These are phyloP conservation scores for Penicillium flavigenum DNA, from an alignment of 495 filamentous ascomycete species.

Conservation along the genomic window DNA sequence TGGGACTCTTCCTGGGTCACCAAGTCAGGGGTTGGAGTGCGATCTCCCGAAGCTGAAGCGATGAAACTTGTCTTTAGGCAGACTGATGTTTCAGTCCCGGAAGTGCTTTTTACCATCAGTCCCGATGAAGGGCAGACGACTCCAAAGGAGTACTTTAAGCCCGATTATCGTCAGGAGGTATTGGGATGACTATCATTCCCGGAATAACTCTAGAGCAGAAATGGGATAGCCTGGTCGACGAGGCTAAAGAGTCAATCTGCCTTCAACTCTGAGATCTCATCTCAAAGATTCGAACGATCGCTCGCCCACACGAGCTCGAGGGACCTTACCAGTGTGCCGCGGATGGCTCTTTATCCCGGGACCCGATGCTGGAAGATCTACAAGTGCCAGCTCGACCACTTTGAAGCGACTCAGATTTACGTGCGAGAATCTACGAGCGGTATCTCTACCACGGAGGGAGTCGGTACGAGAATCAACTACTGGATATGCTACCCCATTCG, in stretches of 20 bases:
- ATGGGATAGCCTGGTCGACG: slow-evolving; percentile 33
- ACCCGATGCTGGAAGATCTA: slow-evolving; percentile 35
- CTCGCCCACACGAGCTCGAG: slow-evolving; percentile 23
- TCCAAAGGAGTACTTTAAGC: slow-evolving; percentile 6
- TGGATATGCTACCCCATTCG: slow-evolving; percentile 35
- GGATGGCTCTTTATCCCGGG: slow-evolving; percentile 33
- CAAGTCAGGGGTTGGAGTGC: slow-evolving; percentile 25
- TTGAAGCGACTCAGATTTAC: slow-evolving; percentile 31
- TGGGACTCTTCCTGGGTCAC: slow-evolving; percentile 25
- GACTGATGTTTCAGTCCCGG: slow-evolving; percentile 29
- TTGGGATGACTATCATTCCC: slow-evolving; percentile 26
- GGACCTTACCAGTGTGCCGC: slow-evolving; percentile 36
- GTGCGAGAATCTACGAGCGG: slow-evolving; percentile 37
- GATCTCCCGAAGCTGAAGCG: slow-evolving; percentile 31
- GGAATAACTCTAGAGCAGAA: slow-evolving; percentile 21
- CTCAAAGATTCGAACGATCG: slow-evolving; percentile 29
- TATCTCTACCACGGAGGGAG: slow-evolving; percentile 35
- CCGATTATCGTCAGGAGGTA: slow-evolving; percentile 6
- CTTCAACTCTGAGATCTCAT: slow-evolving; percentile 36
- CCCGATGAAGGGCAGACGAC: neutral
- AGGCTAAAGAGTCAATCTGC: slow-evolving; percentile 34
- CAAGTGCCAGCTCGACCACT: slow-evolving; percentile 29
- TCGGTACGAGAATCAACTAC: slow-evolving; percentile 32
- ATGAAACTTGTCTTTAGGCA: slow-evolving; percentile 31
- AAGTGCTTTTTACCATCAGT: slow-evolving; percentile 14